These are phyloP conservation scores for Seiridium cupressi DNA, from an alignment of 2,329 filamentous ascomycete genomes.

Conservation along the genomic window DNA sequence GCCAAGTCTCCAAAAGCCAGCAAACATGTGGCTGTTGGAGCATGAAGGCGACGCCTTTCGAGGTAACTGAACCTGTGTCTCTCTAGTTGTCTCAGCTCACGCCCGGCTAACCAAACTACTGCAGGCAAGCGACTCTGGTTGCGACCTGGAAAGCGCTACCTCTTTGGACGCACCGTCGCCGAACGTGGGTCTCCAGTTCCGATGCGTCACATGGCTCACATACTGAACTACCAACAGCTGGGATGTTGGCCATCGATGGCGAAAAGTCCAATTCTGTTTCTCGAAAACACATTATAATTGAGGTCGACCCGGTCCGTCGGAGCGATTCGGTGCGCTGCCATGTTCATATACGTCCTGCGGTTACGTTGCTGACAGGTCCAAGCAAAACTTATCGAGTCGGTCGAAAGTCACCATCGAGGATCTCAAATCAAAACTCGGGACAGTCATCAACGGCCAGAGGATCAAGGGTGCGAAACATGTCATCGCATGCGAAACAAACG, in stretches of 20 bases:
- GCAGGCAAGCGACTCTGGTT: conserved; percentile 77
- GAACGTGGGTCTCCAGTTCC: conserved; percentile 47
- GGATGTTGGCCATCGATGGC: conserved; percentile 60
- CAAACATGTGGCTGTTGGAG: conserved; percentile 54
- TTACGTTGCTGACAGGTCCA: conserved; percentile 7
- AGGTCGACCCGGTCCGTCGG: conserved; percentile 62
- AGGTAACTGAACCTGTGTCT: conserved; percentile 26
- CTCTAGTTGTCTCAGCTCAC: conserved; percentile 1
- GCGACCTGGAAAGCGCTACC: conserved; percentile 78
- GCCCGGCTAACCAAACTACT: conserved; percentile 12
- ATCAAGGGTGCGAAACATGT: conserved; percentile 61
- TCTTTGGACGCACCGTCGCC: conserved; percentile 76
- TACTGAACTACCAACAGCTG: conserved; percentile 43
- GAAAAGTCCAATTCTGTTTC: conserved; percentile 77
- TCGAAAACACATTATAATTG: conserved; percentile 80
- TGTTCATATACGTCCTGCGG: neutral
- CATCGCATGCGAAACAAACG: conserved; percentile 57
- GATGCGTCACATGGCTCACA: neutral
- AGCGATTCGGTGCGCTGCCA: conserved; percentile 62
- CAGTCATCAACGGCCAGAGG: conserved; percentile 69
- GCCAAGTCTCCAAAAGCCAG: neutral
- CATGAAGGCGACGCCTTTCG: conserved; percentile 48
- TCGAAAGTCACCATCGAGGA: conserved; percentile 76
- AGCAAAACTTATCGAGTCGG: conserved; percentile 63
- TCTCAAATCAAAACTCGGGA: conserved; percentile 80